Evolutionary conservation across 2,329 filamentous ascomycete genomes (phyloP).

Genomic region (Talaromyces sp.): DNA sequence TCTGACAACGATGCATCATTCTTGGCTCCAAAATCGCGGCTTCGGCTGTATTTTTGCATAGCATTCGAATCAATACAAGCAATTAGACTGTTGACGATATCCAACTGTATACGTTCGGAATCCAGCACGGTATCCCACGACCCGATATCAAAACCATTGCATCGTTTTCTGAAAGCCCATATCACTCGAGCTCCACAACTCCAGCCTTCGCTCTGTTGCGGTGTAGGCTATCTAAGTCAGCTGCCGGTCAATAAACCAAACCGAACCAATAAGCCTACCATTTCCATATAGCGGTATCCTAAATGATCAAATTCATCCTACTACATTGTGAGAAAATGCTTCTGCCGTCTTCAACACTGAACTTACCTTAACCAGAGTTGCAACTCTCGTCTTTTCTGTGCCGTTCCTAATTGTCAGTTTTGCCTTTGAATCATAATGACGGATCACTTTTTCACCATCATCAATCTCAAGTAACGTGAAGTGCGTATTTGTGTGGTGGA

Average conservation of each 20-base stretch:
- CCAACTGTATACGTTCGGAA: slow-evolving; percentile 22
- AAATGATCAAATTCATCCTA: slow-evolving; percentile 26
- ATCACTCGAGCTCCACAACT: background rate
- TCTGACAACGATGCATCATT: background rate
- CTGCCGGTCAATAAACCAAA: slow-evolving; percentile 7
- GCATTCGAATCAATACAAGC: slow-evolving; percentile 19
- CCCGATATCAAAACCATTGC: background rate
- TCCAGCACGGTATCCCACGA: slow-evolving; percentile 15
- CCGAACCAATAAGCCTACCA: slow-evolving; percentile 20
- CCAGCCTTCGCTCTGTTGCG: slow-evolving; percentile 20
- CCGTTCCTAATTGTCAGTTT: slow-evolving; percentile 18
- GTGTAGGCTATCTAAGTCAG: slow-evolving; percentile 19
- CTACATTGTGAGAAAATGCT: slow-evolving; percentile 4
- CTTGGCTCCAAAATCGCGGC: background rate
- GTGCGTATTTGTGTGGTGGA: slow-evolving; percentile 21
- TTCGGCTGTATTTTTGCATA: slow-evolving; percentile 1
- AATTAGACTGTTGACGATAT: slow-evolving; percentile 21
- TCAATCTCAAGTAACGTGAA: slow-evolving; percentile 29
- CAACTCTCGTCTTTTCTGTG: slow-evolving; percentile 2
- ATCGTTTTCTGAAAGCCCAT: background rate
- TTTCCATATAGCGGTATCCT: slow-evolving; percentile 23
- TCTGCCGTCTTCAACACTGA: background rate
- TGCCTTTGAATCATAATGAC: slow-evolving; percentile 26
- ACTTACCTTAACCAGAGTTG: background rate
- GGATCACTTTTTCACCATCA: slow-evolving; percentile 23